These are phyloP conservation scores for Amylostereum areolatum DNA, from an alignment of 1,284 basidiomycete species.

Conservation along the genomic window DNA sequence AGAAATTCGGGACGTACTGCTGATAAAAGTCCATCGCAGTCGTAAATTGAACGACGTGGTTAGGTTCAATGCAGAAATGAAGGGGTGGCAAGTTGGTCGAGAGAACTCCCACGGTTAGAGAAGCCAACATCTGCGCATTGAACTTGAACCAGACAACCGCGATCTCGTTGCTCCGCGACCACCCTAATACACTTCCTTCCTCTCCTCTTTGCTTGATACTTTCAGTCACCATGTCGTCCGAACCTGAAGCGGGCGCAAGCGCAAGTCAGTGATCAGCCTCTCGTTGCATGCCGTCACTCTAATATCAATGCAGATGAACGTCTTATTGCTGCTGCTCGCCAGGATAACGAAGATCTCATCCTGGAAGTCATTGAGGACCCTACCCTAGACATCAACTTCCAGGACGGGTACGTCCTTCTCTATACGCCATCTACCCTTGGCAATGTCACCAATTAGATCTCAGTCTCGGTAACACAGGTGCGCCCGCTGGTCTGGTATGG, in stretches of 20 bases:
- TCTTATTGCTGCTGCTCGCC: slow-evolving; percentile 68
- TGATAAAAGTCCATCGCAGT: too few species aligned
- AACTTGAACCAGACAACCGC: too few species aligned
- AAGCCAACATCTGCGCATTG: too few species aligned
- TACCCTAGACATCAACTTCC: slow-evolving; percentile 66
- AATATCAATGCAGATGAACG: slow-evolving; percentile 50
- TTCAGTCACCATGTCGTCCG: too few species aligned
- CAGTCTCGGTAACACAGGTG: slow-evolving; percentile 73
- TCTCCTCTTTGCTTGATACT: too few species aligned
- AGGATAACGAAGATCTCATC: slow-evolving; percentile 69
- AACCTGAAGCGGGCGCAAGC: background rate
- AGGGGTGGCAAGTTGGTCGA: too few species aligned
- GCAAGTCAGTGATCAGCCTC: background rate
- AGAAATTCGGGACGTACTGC: too few species aligned
- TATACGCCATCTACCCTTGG: background rate
- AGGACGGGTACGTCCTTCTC: slow-evolving; percentile 57
- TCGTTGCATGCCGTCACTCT: background rate
- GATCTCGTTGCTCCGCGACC: too few species aligned
- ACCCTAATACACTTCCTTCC: too few species aligned
- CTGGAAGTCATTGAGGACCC: slow-evolving; percentile 53
- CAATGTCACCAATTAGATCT: background rate
- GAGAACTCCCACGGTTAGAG: too few species aligned
- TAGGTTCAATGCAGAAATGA: too few species aligned
- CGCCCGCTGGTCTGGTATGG: slow-evolving; percentile 8
- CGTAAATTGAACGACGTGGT: too few species aligned